Percentiles rank a stretch among this genome's conserved stretches.
These are phyloP conservation scores for Plectosphaerella cucumerina DNA, from an alignment of 2,329 filamentous ascomycete species.

Conservation along the genomic window DNA sequence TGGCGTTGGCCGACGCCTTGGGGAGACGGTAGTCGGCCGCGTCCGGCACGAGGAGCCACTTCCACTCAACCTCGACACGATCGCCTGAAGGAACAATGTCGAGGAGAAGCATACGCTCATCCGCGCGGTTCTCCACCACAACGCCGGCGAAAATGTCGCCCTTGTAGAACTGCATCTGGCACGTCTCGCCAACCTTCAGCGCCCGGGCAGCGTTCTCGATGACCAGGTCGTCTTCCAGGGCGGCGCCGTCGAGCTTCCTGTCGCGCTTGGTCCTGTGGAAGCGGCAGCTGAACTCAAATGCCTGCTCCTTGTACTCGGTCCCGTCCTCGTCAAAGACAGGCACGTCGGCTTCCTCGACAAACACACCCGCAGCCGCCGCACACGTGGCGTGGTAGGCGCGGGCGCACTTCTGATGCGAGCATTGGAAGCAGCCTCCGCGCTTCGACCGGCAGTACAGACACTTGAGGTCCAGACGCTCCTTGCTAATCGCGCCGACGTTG, in stretches of 20 bases:
- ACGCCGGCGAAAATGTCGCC: slow-evolving; percentile 89
- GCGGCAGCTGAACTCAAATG: slow-evolving; percentile 89
- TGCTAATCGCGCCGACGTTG: slow-evolving; percentile 77
- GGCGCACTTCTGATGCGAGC: slow-evolving; percentile 89
- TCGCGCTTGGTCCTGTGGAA: slow-evolving; percentile 89
- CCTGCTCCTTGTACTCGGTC: slow-evolving; percentile 86
- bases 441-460: slow-evolving; percentile 94
- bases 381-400: slow-evolving; percentile 94
- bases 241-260: slow-evolving; percentile 65
- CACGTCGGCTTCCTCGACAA: slow-evolving; percentile 82
- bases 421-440: slow-evolving; percentile 95
- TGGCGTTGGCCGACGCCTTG: slow-evolving; percentile 70
- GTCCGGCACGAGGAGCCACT: slow-evolving; percentile 73
- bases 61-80: slow-evolving; percentile 76
- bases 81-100: slow-evolving; percentile 81
- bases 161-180: slow-evolving; percentile 80
- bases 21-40: slow-evolving; percentile 65
- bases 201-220: slow-evolving; percentile 64
- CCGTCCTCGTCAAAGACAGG: slow-evolving; percentile 87
- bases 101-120: slow-evolving; percentile 72
- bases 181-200: slow-evolving; percentile 69
- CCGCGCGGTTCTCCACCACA: slow-evolving; percentile 75
- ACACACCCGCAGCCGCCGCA: slow-evolving; percentile 84
- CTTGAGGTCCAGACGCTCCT: slow-evolving; percentile 84
- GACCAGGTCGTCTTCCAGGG: slow-evolving; percentile 65